Base-by-base conservation (phyloP, 2,329 filamentous ascomycete species). In the Elsinoe arachidis region DNA sequence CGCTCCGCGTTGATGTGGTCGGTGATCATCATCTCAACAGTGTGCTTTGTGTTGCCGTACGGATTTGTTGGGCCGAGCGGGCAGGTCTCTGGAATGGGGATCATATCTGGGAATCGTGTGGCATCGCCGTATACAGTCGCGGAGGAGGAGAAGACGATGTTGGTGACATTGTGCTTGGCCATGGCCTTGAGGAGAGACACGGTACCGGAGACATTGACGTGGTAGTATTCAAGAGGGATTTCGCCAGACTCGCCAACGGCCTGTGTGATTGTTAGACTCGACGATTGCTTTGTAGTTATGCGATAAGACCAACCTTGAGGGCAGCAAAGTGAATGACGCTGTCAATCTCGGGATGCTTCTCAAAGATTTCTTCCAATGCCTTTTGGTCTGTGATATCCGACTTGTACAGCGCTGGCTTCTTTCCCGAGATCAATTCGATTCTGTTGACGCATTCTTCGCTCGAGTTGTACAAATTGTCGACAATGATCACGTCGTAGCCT, bases 301-400 rank as follows among this genome's bases (percentile, higher is more conserved):
- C 41, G 19, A 30, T n/a, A 15, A 19, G 12, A 56, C 41, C 12
- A 30, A 87, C 89, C 87, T 99, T 99, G 65, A 99, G 81, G 21
- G 93, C 93, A 62, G 93, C 95, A 71, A 99, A 99, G 79, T 99
- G 93, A 68, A 99, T 97, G 63, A 97, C 93, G 71, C 89, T 96
- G 80, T 96, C 90, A 69, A 99, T 96, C 68, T 89, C 86, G 54
- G 91, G 90, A 75, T 97, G 87, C 69, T 87, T 87, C 62, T 82
- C 79, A 70, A 99, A 96, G 66, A 97, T 87, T 67, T 85, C 84
- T 71, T 96, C 89, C 59, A 99, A 80, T 11, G 79, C 87, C 61
- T 81, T 80, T 73, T 93, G 87, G 69, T 96, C 83, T 65, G 90
- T 96, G 67, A 99, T 82, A 75, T 99, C 93, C 69, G 84, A 78